phyloP scores from a whole-genome alignment of 768 basidiomycete species.

The Coprinellus micaceus region DNA sequence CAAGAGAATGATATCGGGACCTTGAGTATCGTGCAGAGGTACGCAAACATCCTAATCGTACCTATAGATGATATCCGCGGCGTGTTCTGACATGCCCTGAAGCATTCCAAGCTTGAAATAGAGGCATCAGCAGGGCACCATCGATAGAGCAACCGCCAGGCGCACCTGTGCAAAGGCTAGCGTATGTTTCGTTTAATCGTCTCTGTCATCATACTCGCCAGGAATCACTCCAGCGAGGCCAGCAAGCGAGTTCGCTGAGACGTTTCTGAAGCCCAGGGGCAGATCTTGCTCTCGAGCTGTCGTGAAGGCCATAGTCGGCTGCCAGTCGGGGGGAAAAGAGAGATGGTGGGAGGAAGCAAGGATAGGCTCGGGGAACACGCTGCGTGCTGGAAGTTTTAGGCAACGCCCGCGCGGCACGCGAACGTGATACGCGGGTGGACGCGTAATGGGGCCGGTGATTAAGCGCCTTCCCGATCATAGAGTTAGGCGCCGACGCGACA shows the following conservation, averaged over 20 bases:
- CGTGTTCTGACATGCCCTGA: constrained; percentile 17
- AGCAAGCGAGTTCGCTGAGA: background rate
- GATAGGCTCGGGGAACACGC: background rate
- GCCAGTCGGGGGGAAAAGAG: too few species aligned
- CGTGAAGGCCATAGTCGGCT: background rate
- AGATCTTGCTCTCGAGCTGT: background rate
- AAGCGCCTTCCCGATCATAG: background rate
- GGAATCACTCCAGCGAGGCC: background rate
- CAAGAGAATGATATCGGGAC: background rate
- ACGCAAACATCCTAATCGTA: background rate
- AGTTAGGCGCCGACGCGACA: background rate
- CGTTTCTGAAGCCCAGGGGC: background rate
- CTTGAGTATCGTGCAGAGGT: background rate
- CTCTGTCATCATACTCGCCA: background rate
- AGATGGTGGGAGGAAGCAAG: background rate
- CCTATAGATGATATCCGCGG: constrained; percentile 17
- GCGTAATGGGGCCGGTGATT: background rate
- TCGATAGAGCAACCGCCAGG: background rate
- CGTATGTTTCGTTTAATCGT: background rate
- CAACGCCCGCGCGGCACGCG: too few species aligned
- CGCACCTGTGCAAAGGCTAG: background rate
- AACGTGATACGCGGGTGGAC: too few species aligned
- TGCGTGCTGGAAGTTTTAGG: background rate
- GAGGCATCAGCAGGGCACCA: background rate
- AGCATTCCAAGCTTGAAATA: constrained; percentile 26